A percentile compares a stretch with the other conserved stretches of the same genome.
Conservation (phyloP, 2,329 filamentous ascomycete species). For the Epichloe scottii region DNA sequence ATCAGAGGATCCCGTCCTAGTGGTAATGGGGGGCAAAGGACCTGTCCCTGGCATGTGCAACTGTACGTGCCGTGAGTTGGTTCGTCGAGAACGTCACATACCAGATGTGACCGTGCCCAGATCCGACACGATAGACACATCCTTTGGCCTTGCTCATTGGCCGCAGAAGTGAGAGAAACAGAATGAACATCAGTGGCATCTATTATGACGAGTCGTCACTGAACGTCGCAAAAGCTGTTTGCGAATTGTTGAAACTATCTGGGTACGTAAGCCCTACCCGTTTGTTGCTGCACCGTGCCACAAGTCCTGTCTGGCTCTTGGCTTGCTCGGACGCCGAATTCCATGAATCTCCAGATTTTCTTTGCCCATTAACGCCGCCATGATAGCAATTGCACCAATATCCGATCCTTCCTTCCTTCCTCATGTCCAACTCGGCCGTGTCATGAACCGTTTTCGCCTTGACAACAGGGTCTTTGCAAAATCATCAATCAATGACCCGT, state of each 20-base stretch:
- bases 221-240: background rate
- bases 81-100: background rate
- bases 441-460: background rate
- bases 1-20: no score
- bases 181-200: background rate
- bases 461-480: background rate
- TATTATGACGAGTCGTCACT: background rate
- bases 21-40: no score
- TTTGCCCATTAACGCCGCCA: conserved; percentile 3
- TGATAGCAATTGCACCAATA: conserved; percentile 2
- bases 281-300: background rate
- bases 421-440: background rate
- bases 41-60: no score
- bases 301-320: background rate
- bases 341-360: background rate
- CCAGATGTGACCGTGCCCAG: background rate
- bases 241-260: background rate
- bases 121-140: background rate
- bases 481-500: background rate
- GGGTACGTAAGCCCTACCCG: background rate
- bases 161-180: background rate
- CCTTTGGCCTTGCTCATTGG: background rate
- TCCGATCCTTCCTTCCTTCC: background rate
- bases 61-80: background rate
- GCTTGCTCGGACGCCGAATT: background rate